Evolutionary conservation across 495 filamentous ascomycete species (phyloP), one percentile per base, ranked within the genome.

Genomic region (Xylaria sp.): DNA sequence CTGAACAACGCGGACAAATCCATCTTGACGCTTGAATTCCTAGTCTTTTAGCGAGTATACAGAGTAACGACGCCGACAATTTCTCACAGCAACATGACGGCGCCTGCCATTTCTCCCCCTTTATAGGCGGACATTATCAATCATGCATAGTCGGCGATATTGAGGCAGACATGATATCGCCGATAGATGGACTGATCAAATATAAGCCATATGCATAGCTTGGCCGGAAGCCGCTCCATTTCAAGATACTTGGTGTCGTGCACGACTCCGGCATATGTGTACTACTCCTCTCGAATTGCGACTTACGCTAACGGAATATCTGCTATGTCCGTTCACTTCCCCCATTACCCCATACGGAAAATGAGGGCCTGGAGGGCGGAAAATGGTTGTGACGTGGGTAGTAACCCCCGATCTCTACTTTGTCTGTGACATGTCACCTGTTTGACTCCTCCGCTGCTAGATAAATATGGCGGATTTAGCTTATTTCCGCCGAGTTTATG

Each of bases 1-100:
- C 77, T 73, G 80, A 86, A 87, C 26, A 88, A 77, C 33, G 71
- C 77, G 17, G 71, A 64, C 0, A 73, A 67, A 67, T 76, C 68
- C 48, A 78, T 69, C 15, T 63, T 43, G 2, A 46, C 24, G 41
- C 7, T 46, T 63, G 21, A 19, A 29, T 63, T 1, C 41, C 7
- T 19, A 7, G 26, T 14, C 5, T 33, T 29, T 46, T 5, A 15
- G 0, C 21, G 6, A 24, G 21, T 15, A 26, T 41, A 24, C 6
- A 40, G 2, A 8, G 24, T 1, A 7, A 61, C 21, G 14, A 4
- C 1, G 15, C 35, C 0, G 12, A 5, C 41, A 6, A 6, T 24
- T 19, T 21, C 3, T 19, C 9, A 26, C n/a, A 21, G 35, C 6
- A 37, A 19, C 61, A 44, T 19, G 14, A 44, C 19, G 41, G 14